Base-by-base conservation (phyloP, 2,329 filamentous ascomycete genomes). In the Neoarthrinium moseri region DNA sequence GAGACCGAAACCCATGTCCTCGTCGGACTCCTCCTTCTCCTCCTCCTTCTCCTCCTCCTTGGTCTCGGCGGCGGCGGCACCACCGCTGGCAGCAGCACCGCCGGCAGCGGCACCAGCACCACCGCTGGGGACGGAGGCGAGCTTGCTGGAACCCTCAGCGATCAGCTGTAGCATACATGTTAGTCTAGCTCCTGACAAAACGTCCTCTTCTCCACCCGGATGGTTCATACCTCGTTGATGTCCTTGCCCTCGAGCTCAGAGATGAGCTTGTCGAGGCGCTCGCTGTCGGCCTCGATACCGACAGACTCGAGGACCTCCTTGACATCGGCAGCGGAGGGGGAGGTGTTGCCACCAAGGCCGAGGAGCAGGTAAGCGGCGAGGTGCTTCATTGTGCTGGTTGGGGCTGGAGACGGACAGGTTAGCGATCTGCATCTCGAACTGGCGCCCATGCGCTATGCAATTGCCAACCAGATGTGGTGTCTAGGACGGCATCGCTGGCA, bases 361-460 rank as follows among this genome's bases (percentile, higher is more conserved):
- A 97, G 89, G 71, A 99, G 92, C 70, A 99, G 91, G 85, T 95
- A 97, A 72, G 94, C 92, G 72, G 94, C 94, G 80, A 99, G 87
- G 80, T 97, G 87, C 91, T 99, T 97, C 94, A 99, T 97, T 90
- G 86, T 95, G 73, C 64, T 62, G 56, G 64, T 68, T 72, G 67
- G 53, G 49, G 21, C 44, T 67, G 59, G 50, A 26, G 35, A 35
- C 38, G 15, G 26, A 38, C 23, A 48, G 36, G 49, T 64, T 51
- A 53, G 51, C 45, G 36, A 41, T 18, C 41, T 41, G 40, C 27
- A 29, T 15, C 27, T 15, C 27, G 29, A 33, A 24, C 23, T 18
- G 15, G 10, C n/a, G 13, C 11, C 21, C 6, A 13, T 23, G 18
- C 40, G 27, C 40, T 18, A 26, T 26, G 13, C 12, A 12, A 18